Evolutionary conservation across 371 early-diverging fungal species (phyloP).

Genomic region (Nematocida sp.): DNA sequence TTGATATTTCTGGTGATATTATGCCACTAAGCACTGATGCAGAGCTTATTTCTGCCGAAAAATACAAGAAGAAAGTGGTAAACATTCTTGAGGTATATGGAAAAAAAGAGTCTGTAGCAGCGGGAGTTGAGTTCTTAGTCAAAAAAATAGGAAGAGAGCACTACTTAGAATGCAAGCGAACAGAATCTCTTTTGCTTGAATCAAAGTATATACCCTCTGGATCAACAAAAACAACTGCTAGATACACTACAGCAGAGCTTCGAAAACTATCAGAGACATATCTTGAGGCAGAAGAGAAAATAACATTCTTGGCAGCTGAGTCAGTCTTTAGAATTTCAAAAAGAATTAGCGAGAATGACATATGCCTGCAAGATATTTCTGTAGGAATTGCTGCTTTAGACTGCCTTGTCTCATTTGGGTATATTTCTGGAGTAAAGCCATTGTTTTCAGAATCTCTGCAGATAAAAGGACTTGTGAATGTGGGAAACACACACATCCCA

Average conservation of each 20-base stretch:
- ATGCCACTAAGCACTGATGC: conserved; percentile 53
- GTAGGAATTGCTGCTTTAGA: conserved; percentile 80
- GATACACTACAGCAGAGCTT: conserved; percentile 79
- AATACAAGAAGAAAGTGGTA: conserved; percentile 48
- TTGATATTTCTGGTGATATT: conserved; percentile 56
- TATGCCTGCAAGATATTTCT: conserved; percentile 73
- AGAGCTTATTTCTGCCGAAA: conserved; percentile 46
- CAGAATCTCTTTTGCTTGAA: not conserved
- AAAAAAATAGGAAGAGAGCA: conserved; percentile 58
- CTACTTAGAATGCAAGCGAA: conserved; percentile 13
- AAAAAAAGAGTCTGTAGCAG: conserved; percentile 26
- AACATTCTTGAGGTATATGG: conserved; percentile 57
- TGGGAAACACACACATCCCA: conserved; percentile 75
- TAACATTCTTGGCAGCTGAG: conserved; percentile 55
- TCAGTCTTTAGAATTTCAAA: conserved; percentile 25
- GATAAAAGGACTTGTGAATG: conserved; percentile 54
- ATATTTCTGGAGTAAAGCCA: conserved; percentile 75
- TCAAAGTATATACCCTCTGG: conserved; percentile 76
- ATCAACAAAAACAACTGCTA: conserved; percentile 73
- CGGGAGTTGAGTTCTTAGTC: conserved; percentile 14
- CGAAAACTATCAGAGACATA: conserved; percentile 74
- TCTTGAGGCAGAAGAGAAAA: conserved; percentile 79
- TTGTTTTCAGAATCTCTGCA: conserved; percentile 80
- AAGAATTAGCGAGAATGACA: conserved; percentile 41
- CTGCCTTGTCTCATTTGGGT: conserved; percentile 74